Evolutionary conservation across 768 basidiomycete species (phyloP), one percentile per base, ranked within the genome.

Genomic region (Collybiopsis luxurians): DNA sequence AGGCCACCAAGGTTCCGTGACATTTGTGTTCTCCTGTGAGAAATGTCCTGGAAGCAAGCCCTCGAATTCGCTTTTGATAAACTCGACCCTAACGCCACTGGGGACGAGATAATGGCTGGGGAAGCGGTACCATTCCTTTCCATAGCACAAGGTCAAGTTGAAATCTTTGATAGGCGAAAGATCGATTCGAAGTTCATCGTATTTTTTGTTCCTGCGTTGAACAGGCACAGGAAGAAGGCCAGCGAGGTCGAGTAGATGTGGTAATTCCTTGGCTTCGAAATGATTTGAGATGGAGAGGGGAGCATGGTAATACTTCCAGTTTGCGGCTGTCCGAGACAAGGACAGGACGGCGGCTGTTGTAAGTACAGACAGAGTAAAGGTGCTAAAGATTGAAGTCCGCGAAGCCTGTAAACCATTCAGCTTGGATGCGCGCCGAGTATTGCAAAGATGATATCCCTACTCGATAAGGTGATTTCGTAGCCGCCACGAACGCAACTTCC

Each of bases 121-220:
- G 78, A 94, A 99, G 23, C 96, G 82, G 67, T 98, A 78, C 97
- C 97, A 99, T 72, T 99, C 97, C 69, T 95, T 95, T 47, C 89
- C 92, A 50, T 90, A 77, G 72, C 97, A 99, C 1, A 99, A 66
- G 27, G 78, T 83, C 56, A 98, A 73, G 56, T 85, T 81, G 64
- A 95, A 84, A 12, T 82, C 76, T 56, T 77, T 78, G 65, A 98
- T 75, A 0, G 82, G 84, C 0, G 85, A 70, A 26, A 92, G 76
- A 66, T 92, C 87, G 36, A 94, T 77, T 34, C 77, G 78, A 12
- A 74, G 71, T n/a, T 74, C 68, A 50, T 43, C 24, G 75, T 76
- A 3, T 62, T 68, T 54, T 79, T 73, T 10, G 80, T 78, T 55
- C 81, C 77, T 23, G 61, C 61, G 3, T 66, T 69, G 30, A 62